Conservation (phyloP, 129 eudicot species). For the Pulicaria dysenterica region DNA sequence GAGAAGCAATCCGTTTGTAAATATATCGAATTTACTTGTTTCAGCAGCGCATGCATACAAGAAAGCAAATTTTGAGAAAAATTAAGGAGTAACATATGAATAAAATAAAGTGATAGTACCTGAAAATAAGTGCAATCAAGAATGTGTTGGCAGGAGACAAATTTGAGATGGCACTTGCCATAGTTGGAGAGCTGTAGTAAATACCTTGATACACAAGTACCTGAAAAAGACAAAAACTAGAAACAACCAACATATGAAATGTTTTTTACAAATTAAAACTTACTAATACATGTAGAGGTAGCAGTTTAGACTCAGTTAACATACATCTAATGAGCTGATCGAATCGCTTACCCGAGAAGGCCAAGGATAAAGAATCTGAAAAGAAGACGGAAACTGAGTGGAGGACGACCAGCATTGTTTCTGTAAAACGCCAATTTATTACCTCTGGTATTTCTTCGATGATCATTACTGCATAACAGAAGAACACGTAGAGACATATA, state of each 20-base stretch:
- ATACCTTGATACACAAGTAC: constrained; percentile 38
- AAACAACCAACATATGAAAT: neutral
- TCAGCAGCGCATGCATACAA: no score
- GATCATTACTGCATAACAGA: neutral
- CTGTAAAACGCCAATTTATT: constrained; percentile 17
- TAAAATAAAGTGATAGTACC: constrained; percentile 18
- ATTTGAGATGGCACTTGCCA: constrained; percentile 45
- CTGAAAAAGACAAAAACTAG: constrained; percentile 43
- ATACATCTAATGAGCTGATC: neutral
- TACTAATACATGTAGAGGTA: neutral
- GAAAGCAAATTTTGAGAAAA: no score
- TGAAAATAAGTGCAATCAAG: constrained; percentile 42
- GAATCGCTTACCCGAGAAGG: constrained; percentile 38
- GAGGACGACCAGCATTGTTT: constrained; percentile 21
- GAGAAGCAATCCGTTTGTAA: no score
- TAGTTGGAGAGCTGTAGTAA: constrained; percentile 45
- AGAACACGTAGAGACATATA: neutral
- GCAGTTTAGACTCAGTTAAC: neutral
- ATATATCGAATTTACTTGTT: no score
- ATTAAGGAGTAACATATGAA: no score
- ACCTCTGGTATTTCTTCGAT: neutral
- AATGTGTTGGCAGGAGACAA: constrained; percentile 43
- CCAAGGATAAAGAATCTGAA: constrained; percentile 46
- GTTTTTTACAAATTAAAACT: neutral
- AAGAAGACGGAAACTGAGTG: constrained; percentile 27